These are phyloP conservation scores for Candida easanensis DNA, from an alignment of 805 yeast species.

Conservation along the genomic window DNA sequence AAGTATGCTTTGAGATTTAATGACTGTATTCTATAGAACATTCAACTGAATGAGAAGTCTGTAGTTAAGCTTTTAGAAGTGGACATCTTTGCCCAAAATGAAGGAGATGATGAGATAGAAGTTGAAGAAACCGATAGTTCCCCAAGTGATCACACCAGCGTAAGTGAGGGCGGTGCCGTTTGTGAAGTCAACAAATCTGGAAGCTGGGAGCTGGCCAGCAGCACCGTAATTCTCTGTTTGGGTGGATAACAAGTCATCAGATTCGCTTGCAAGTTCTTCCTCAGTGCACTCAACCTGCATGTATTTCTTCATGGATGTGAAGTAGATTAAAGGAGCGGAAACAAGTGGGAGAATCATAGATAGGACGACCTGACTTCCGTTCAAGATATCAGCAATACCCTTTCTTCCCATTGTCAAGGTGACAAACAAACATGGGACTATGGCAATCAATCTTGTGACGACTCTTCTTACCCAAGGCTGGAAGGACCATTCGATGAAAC, in stretches of 20 bases:
- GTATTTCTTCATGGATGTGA: slow-evolving; percentile 65
- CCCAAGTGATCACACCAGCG: slow-evolving; percentile 63
- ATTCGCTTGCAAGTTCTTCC: slow-evolving; percentile 9
- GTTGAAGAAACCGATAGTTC: slow-evolving; percentile 66
- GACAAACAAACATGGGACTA: slow-evolving; percentile 78
- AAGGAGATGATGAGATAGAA: slow-evolving; percentile 59
- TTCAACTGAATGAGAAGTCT: no score
- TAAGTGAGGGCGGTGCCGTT: slow-evolving; percentile 55
- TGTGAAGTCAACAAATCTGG: slow-evolving; percentile 54
- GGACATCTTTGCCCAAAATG: slow-evolving; percentile 49
- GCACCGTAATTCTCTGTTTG: slow-evolving; percentile 30
- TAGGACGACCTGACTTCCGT: slow-evolving; percentile 79
- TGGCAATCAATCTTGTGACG: slow-evolving; percentile 78
- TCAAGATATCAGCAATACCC: slow-evolving; percentile 73
- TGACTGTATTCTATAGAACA: slow-evolving; percentile 13
- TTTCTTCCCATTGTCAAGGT: slow-evolving; percentile 73
- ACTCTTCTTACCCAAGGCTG: slow-evolving; percentile 81
- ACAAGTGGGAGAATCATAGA: slow-evolving; percentile 82
- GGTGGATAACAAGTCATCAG: slow-evolving; percentile 1
- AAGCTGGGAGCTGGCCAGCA: neutral
- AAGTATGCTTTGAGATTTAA: neutral
- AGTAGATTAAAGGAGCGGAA: slow-evolving; percentile 82
- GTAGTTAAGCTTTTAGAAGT: slow-evolving; percentile 39
- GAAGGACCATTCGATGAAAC: slow-evolving; percentile 75
- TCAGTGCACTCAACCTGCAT: slow-evolving; percentile 52